Percentiles rank a stretch among this genome's conserved stretches.
Conservation (phyloP, 768 basidiomycete genomes). For the Collybia sordida region DNA sequence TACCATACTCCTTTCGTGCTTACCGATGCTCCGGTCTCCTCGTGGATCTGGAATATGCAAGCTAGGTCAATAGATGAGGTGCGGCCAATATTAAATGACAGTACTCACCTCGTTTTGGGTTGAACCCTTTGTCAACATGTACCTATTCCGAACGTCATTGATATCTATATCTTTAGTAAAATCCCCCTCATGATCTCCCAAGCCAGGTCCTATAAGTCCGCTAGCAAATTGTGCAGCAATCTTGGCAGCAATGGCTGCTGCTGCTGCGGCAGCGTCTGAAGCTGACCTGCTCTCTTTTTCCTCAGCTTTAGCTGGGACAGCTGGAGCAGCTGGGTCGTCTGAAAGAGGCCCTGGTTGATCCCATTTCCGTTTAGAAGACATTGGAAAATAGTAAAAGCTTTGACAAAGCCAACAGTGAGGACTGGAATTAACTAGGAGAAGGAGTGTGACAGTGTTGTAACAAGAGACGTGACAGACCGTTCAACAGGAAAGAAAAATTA, state of each 20-base stretch:
- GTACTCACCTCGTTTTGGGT: conserved; percentile 81
- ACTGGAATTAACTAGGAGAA: too few relatives aligned
- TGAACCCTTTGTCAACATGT: conserved; percentile 87
- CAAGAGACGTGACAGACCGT: too few relatives aligned
- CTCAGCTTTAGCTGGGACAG: conserved; percentile 4
- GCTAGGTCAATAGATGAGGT: background rate
- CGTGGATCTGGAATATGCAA: conserved; percentile 62
- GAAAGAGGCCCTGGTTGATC: conserved; percentile 61
- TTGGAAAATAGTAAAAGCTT: conserved; percentile 14
- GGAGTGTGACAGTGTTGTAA: too few relatives aligned
- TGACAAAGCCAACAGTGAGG: background rate
- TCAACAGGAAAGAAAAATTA: too few relatives aligned
- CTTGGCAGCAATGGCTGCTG: conserved; percentile 89
- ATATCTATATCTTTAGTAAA: conserved; percentile 93
- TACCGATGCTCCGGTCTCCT: conserved; percentile 88
- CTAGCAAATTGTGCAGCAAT: conserved; percentile 82
- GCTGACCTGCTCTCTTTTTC: conserved; percentile 55
- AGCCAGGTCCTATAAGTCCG: conserved; percentile 39
- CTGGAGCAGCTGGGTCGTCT: conserved; percentile 20
- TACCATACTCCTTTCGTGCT: conserved; percentile 95
- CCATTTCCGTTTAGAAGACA: conserved; percentile 81
- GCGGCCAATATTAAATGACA: background rate
- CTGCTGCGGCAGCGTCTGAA: conserved; percentile 61
- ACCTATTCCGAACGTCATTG: conserved; percentile 92
- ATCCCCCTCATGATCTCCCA: conserved; percentile 65